Conservation (phyloP, 1,284 basidiomycete genomes). For the Ceratobasidium sp. region DNA sequence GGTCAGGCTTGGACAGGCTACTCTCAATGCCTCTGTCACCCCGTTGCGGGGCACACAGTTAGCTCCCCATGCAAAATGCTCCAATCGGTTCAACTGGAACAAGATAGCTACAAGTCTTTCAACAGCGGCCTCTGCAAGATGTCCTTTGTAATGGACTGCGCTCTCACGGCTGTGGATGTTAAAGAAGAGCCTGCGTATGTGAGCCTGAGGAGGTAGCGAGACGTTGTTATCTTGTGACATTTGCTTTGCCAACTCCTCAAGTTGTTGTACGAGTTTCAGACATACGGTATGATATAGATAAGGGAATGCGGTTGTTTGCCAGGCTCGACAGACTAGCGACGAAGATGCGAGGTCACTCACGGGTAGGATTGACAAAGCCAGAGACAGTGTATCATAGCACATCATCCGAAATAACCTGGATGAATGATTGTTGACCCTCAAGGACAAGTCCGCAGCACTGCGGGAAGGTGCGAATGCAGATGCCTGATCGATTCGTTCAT, state of each 20-base stretch:
- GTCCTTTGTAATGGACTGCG: neutral
- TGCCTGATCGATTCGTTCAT: no score
- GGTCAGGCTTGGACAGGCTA: neutral
- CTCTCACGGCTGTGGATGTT: neutral
- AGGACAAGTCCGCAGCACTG: no score
- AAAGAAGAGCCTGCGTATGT: neutral
- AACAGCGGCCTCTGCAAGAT: neutral
- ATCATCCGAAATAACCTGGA: no score
- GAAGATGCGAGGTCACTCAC: neutral
- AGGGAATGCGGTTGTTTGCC: constrained; percentile 3
- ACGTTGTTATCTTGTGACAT: neutral
- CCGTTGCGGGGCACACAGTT: neutral
- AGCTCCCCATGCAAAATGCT: neutral
- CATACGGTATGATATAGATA: neutral
- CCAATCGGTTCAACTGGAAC: neutral
- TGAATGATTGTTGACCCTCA: no score
- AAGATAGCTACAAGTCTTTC: neutral
- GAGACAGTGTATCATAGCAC: no score
- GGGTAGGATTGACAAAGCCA: no score
- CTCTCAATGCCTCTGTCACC: neutral
- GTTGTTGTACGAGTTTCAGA: neutral
- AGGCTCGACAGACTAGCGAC: neutral
- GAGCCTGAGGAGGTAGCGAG: neutral
- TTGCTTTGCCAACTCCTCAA: neutral
- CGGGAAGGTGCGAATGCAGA: no score